Evolutionary conservation across 768 basidiomycete species (phyloP), one percentile per base, ranked within the genome.

Genomic region (Kwoniella shandongensis): DNA sequence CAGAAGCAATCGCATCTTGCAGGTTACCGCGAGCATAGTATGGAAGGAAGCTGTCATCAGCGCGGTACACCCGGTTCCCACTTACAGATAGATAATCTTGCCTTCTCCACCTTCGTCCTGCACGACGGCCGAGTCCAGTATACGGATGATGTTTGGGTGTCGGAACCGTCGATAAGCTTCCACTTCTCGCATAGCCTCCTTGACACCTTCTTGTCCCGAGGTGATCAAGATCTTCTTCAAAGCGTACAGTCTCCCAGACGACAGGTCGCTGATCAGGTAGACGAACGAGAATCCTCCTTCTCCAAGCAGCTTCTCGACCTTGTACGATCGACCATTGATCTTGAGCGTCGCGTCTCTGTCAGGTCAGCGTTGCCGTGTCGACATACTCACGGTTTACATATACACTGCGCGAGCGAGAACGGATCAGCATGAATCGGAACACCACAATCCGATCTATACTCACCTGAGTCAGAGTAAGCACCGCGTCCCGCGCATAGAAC

Each of bases 121-220:
- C 1, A 93, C 87, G 3, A 94, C 90, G 1, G 92, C 90, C 13
- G 92, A 93, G 72, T 97, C 92, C 76, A 94, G 78, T 75, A 94
- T 91, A 35, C 88, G 88, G 74, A 99, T 99, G 69, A 98, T 97
- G 76, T 98, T 97, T 18, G 88, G 88, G 76, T 97, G 94, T 74
- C 90, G 92, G 81, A 98, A 98, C 57, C 94, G 83, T 70, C 91
- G 81, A 76, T 96, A 96, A 0, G 96, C 93, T 74, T 94, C 90
- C 18, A 80, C 79, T 73, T 91, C 89, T 69, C 87, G 87, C 54
- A 80, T 73, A 5, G 78, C 79, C 35, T 72, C 70, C 54, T 75
- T 69, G 44, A 98, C 91, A 10, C 86, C 87, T 52, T 94, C 91
- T 7, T 72, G 65, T 12, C 67, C 72, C 2, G 71, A 67, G 1